Percentiles rank a stretch among this genome's conserved stretches.
Conservation (phyloP, 495 filamentous ascomycete species). For the Talaromyces nanjingensis region DNA sequence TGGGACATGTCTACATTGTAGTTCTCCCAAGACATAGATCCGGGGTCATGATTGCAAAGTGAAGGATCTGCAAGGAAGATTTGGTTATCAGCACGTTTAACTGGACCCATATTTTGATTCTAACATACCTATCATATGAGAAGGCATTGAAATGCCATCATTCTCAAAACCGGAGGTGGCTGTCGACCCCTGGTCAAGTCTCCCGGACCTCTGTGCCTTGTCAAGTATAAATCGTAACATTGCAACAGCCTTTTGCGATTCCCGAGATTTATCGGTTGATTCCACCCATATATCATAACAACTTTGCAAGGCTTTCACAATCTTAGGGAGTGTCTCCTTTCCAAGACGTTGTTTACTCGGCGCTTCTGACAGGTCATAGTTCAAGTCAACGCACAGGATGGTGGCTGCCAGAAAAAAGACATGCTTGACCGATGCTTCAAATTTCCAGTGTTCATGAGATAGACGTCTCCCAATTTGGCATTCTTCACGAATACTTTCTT, state of each 20-base stretch:
- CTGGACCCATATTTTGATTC: no score
- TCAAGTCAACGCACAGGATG: conserved; percentile 23
- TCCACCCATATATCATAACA: conserved; percentile 62
- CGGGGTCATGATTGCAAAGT: not conserved
- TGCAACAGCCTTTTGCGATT: conserved; percentile 63
- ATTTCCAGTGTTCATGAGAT: conserved; percentile 25
- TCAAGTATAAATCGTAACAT: conserved; percentile 60
- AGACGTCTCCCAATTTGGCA: conserved; percentile 22
- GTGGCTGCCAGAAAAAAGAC: conserved; percentile 30
- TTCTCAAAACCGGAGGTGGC: not conserved
- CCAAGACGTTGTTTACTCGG: conserved; percentile 10
- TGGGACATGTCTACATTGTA: not conserved
- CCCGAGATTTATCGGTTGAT: conserved; percentile 55
- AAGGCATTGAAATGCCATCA: not conserved
- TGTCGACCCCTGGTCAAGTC: not conserved
- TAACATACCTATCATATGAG: not conserved
- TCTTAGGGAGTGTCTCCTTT: conserved; percentile 49
- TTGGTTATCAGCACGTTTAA: not conserved
- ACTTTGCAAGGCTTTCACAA: conserved; percentile 56
- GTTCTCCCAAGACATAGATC: not conserved
- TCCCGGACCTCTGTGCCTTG: conserved; percentile 41
- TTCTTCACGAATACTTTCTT: conserved; percentile 20
- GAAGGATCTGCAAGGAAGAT: not conserved
- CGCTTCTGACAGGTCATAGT: not conserved
- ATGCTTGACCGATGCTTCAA: conserved; percentile 24